A percentile compares a stretch with the other conserved stretches of the same genome.
phyloP scores from a whole-genome alignment of 352 stramenopile species.

The Globisporangium middletonii region DNA sequence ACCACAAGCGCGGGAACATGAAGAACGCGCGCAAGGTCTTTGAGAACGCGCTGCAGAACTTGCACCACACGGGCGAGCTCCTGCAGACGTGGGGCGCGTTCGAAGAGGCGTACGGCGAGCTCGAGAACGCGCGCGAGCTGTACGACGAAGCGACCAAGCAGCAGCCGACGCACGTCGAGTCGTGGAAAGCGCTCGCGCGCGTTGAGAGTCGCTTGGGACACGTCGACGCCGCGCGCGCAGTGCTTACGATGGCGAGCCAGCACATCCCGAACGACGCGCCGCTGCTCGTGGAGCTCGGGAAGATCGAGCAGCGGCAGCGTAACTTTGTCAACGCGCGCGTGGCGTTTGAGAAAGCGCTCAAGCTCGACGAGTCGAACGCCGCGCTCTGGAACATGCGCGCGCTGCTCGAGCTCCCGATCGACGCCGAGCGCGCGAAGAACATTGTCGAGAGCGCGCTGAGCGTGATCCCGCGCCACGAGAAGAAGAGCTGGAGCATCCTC shows the following conservation, averaged over 20 bases:
- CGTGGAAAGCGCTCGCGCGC: conserved; percentile 62
- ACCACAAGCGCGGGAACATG: conserved; percentile 42
- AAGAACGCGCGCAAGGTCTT: conserved; percentile 55
- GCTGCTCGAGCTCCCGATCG: conserved; percentile 57
- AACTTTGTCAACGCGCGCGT: conserved; percentile 48
- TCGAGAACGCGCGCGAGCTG: conserved; percentile 65
- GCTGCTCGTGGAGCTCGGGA: conserved; percentile 68
- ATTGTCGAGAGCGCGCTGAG: conserved; percentile 72
- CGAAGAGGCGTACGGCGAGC: conserved; percentile 65
- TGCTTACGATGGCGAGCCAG: conserved; percentile 59
- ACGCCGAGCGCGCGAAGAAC: conserved; percentile 60
- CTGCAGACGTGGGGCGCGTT: conserved; percentile 71
- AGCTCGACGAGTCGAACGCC: conserved; percentile 55
- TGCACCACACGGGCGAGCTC: conserved; percentile 50
- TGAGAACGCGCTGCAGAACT: conserved; percentile 48
- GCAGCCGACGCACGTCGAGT: conserved; percentile 54
- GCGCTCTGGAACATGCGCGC: conserved; percentile 81
- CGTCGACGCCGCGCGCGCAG: conserved; percentile 51
- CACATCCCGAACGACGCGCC: conserved; percentile 60
- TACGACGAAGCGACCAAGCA: conserved; percentile 67
- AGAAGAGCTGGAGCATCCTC: conserved; percentile 79
- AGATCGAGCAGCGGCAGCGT: conserved; percentile 75
- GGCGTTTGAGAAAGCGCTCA: conserved; percentile 69
- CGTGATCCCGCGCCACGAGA: conserved; percentile 65
- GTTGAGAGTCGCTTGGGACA: conserved; percentile 59